Base-by-base conservation (phyloP, 2,329 filamentous ascomycete species). In the Aspergillus luchuensis region DNA sequence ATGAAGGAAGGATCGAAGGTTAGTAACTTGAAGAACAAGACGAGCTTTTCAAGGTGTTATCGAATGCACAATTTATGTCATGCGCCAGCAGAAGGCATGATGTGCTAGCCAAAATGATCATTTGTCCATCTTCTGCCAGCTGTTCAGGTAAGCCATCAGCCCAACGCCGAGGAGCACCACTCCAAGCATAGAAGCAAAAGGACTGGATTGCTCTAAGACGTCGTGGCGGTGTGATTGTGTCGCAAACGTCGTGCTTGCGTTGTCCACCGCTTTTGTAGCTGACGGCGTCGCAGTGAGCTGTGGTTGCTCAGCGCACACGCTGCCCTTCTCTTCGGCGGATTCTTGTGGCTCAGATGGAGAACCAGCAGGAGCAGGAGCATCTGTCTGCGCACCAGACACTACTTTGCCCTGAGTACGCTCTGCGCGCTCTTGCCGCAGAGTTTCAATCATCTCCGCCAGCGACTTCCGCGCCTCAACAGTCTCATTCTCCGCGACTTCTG, bases 91-190 rank as follows among this genome's bases (percentile, higher is more conserved):
- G 25, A 21, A 30, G 23, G 47, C 55, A 54, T 36, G 43, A 50
- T 19, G 21, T 28, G 47, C 51, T 30, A 52, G 53, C 62, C 65
- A 64, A 39, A 57, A 66, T 56, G 62, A 63, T 70, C 73, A 82
- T 72, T 78, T 78, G 62, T 84, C 82, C 57, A 79, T 74, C 69
- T 82, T 82, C 70, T 92, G 89, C 90, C 90, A 94, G 55, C 89
- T 89, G 71, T 95, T 95, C 67, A 95, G 83, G 76, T 92, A 93
- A 45, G 90, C 90, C 91, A 95, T 95, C 65, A 95, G 75, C 13
- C 91, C 90, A 79, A 95, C 89, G 33, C 91, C 91, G 62, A 95
- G 80, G 58, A 95, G 76, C 25, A 95, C 91, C 33, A 95, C 91
- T 10, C 91, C 89, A 49, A 95, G 78, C 85, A 94, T 92, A 2